Evolutionary conservation across 192 early-diverging fungal genomes (phyloP), one percentile per base, ranked within the genome.

Genomic region (Podila clonocystis): DNA sequence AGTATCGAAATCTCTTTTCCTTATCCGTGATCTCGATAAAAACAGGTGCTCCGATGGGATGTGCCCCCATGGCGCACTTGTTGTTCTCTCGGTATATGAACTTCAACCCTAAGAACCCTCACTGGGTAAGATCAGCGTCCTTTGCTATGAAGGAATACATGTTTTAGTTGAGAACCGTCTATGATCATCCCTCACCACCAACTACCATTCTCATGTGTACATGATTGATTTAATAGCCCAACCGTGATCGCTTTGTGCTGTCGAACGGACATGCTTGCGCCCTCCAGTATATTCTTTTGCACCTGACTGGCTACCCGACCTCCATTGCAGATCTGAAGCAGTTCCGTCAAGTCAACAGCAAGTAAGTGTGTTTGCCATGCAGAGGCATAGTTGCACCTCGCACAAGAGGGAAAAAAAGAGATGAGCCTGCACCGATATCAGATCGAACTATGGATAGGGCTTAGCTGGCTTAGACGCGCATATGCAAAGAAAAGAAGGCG

Each of bases 181-280:
- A 45, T 26, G 24, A 17, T 8, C 33, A 8, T 67, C 30, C 12
- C 8, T 58, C 28, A 45, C 41, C 41, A 17, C 41, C 15, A 45
- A 12, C 15, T 15, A 45, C 11, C 45, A 5, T 28, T 28, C 29
- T 36, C 4, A 29, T 73, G 22, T 5, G 9, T 1, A 28, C 29
- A 9, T n/a, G 5, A 5, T 12, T n/a, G 4, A 1, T 15, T 49
- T 34, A 33, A 30, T 45, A 92, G 91, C 78, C 94, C 72, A 97
- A 96, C 84, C 94, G 96, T 58, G 97, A 99, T 83, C 96, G 98
- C 36, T 99, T 99, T 70, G 94, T 99, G 20, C 89, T 99, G 67
- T 98, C 97, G 58, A 98, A 98, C 85, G 98, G 98, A 30, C 98
- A 99, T 85, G 98, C 83, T n/a, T 97, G 97, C 75, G 95, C 91